Conservation (phyloP, 2,329 filamentous ascomycete species). For the Pseudogymnoascus sp. region DNA sequence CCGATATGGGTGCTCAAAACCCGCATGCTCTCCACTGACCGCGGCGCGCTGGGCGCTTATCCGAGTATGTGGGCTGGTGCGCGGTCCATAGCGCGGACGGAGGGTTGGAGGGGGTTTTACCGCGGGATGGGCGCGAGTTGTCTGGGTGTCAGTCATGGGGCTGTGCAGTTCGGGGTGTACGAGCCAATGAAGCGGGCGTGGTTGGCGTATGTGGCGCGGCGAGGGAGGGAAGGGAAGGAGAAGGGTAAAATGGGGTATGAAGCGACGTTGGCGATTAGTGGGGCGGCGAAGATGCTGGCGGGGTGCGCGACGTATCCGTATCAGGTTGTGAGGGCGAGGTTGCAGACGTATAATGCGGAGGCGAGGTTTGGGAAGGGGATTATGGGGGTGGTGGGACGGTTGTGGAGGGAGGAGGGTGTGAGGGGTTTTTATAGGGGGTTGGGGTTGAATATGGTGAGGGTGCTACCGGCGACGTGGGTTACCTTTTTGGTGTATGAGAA, state of each 20-base stretch:
- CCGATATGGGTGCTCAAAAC: slow-evolving; percentile 98
- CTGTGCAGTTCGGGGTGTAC: slow-evolving; percentile 93
- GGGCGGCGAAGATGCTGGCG: slow-evolving; percentile 76
- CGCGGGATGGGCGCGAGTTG: slow-evolving; percentile 76
- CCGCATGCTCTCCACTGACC: slow-evolving; percentile 85
- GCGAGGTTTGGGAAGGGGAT: slow-evolving; percentile 64
- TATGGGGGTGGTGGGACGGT: slow-evolving; percentile 61
- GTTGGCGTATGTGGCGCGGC: slow-evolving; percentile 46
- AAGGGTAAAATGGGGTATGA: slow-evolving; percentile 17
- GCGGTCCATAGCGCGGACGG: slow-evolving; percentile 55
- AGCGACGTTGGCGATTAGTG: slow-evolving; percentile 72
- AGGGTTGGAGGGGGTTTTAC: slow-evolving; percentile 79
- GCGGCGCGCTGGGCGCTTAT: slow-evolving; percentile 70
- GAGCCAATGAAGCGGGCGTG: slow-evolving; percentile 55
- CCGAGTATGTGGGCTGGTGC: slow-evolving; percentile 67
- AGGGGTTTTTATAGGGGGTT: slow-evolving; percentile 88
- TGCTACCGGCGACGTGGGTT: slow-evolving; percentile 90
- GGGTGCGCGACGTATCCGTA: slow-evolving; percentile 91
- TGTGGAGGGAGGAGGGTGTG: slow-evolving; percentile 73
- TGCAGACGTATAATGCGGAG: slow-evolving; percentile 84
- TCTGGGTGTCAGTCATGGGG: slow-evolving; percentile 83
- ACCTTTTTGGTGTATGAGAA: slow-evolving; percentile 98
- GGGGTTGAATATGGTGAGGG: slow-evolving; percentile 79
- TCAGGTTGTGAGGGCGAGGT: slow-evolving; percentile 78
- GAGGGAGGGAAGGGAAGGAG: slow-evolving; percentile 15